A percentile compares a stretch with the other conserved stretches of the same genome.
These are phyloP conservation scores for Paramecium tetraurelia DNA, from an alignment of 73 alveolate genomes.

Conservation along the genomic window DNA sequence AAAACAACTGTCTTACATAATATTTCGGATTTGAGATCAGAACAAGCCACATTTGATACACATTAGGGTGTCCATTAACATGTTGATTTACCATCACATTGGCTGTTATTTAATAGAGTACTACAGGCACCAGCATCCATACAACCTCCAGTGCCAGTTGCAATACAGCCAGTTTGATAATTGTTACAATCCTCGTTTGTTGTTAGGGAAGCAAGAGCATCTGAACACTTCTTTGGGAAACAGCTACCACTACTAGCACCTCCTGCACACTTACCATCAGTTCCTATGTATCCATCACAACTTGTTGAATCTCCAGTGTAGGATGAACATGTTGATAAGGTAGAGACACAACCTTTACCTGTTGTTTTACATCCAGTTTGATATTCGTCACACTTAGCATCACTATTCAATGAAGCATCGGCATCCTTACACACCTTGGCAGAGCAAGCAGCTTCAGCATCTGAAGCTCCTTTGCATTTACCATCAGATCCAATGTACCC, in stretches of 20 bases:
- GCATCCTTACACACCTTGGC: constrained; percentile 4
- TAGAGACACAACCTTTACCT: neutral
- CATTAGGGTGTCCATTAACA: neutral
- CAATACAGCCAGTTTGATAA: constrained; percentile 12
- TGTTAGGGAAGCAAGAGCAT: neutral
- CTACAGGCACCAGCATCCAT: neutral
- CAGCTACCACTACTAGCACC: neutral
- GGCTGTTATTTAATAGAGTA: neutral
- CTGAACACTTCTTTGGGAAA: constrained; percentile 14
- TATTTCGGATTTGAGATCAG: neutral
- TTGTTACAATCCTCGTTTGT: neutral
- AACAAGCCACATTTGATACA: neutral
- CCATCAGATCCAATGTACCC: constrained; percentile 21
- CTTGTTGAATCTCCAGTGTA: constrained; percentile 15
- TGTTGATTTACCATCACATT: neutral
- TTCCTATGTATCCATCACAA: constrained; percentile 27
- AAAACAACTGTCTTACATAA: neutral
- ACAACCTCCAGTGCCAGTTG: constrained; percentile 21
- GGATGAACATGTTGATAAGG: neutral
- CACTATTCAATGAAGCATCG: neutral
- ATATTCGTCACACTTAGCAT: neutral
- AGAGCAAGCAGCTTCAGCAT: neutral
- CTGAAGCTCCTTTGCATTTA: neutral
- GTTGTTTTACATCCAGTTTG: constrained; percentile 20
- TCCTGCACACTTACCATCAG: neutral